Evolutionary conservation across 2,329 filamentous ascomycete species (phyloP), one percentile per base, ranked within the genome.

Genomic region (Rutstroemia sp.): DNA sequence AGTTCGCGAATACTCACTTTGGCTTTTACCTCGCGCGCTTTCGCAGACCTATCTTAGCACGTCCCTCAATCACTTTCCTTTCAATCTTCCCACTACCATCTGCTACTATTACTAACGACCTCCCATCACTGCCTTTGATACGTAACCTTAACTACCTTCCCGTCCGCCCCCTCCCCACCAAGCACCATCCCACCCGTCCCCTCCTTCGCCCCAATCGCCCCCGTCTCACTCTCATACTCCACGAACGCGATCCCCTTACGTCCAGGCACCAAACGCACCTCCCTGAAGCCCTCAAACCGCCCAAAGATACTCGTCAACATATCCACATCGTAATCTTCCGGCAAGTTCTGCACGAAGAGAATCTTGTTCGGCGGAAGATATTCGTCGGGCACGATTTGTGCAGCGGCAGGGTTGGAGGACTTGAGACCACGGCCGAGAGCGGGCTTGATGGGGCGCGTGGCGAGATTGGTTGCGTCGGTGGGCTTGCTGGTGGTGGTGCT

Each of bases 341-440:
- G 92, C 38, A 99, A 74, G 66, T 97, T 92, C 75, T 95, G 90
- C 59, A 97, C 77, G 75, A 97, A 95, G 38, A 99, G 81, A 63
- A 91, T 95, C 76, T 96, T 96, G 81, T 97, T 97, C 38, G 94
- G 92, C 4, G 92, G 92, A 4, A 97, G 82, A 72, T 96, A 97
- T 74, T 99, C 94, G 80, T 97, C 94, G n/a, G 92, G 91, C 17
- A 97, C 86, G 55, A 91, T 86, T 10, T 87, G 79, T 3, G 86
- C 78, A 1, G 83, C 78, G 14, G 83, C 78, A 5, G 83, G 79
- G 57, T 82, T 83, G 1, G 86, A 87, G 5, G 88, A 82, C 71
- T 95, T 95, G 75, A 92, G 82, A 37, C 89, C 89, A 23, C 81
- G 76, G 44, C 84, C 83, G 65, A 84, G 81, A n/a, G 81, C 79